Conservation (phyloP, 129 eudicot genomes). For the Scalesia atractyloides region DNA sequence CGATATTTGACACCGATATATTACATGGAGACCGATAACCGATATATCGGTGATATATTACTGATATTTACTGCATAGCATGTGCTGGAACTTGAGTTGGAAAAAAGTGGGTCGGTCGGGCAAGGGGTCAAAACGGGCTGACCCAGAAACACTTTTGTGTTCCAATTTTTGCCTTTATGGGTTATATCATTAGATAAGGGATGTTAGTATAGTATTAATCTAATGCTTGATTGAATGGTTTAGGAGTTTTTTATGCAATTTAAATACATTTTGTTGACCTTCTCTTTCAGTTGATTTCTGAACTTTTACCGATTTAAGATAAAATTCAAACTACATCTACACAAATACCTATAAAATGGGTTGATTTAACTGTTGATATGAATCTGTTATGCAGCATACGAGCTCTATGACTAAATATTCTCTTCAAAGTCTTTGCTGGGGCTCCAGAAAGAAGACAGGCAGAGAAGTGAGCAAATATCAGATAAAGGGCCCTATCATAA, state of each 20-base stretch:
- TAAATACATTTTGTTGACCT: neutral
- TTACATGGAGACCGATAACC: no score
- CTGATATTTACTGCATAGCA: no score
- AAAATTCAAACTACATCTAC: neutral
- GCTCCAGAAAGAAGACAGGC: slow-evolving; percentile 10
- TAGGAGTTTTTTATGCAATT: neutral
- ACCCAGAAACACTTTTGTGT: neutral
- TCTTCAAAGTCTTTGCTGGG: slow-evolving; percentile 8
- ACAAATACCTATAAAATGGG: slow-evolving; percentile 6
- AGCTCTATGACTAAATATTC: slow-evolving; percentile 2
- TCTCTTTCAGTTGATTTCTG: neutral
- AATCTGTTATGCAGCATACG: slow-evolving; percentile 23
- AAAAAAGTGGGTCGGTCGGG: no score
- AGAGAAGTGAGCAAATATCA: slow-evolving; percentile 20
- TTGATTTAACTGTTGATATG: neutral
- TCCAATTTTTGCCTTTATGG: neutral
- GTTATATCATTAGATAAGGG: neutral
- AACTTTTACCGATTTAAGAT: neutral
- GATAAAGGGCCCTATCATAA: slow-evolving; percentile 18
- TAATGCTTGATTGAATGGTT: neutral
- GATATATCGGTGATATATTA: no score
- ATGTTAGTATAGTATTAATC: neutral
- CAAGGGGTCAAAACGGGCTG: no score
- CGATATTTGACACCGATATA: no score
- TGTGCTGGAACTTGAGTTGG: no score